phyloP scores from a whole-genome alignment of 805 yeast species.

The Myxozyma mucilagina region DNA sequence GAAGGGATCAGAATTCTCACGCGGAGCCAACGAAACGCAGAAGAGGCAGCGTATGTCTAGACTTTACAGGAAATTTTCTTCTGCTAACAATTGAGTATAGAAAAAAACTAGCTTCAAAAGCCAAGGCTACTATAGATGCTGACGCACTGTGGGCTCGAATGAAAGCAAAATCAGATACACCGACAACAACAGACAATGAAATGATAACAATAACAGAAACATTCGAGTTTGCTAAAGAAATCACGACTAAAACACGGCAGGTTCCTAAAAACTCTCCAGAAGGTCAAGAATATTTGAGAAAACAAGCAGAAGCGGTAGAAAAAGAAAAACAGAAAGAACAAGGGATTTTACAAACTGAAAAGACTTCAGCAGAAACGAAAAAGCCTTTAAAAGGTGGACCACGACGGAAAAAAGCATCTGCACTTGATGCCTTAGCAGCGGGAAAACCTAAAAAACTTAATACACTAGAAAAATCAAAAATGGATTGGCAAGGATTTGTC shows the following conservation, averaged over 20 bases:
- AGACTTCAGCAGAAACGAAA: constrained; percentile 36
- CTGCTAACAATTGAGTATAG: background rate
- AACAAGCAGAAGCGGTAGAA: constrained; percentile 5
- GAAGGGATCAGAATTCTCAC: constrained; percentile 24
- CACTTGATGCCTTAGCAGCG: constrained; percentile 28
- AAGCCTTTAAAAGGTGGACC: background rate
- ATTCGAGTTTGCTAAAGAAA: constrained; percentile 88
- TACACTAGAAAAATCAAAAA: constrained; percentile 85
- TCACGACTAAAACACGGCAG: constrained; percentile 70
- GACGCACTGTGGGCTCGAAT: constrained; percentile 31
- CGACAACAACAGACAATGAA: constrained; percentile 39
- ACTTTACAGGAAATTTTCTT: background rate
- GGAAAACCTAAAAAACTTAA: constrained; percentile 71
- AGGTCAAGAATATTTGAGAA: constrained; percentile 75
- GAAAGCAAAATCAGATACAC: constrained; percentile 4
- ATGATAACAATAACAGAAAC: constrained; percentile 70
- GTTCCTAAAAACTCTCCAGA: constrained; percentile 81
- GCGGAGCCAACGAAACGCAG: constrained; percentile 23
- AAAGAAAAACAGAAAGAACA: background rate
- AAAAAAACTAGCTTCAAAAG: background rate
- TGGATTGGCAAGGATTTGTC: constrained; percentile 95
- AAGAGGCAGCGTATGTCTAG: constrained; percentile 11
- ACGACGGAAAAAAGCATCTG: constrained; percentile 21
- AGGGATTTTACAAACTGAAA: background rate
- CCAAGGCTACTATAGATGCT: constrained; percentile 29